Base-by-base conservation (phyloP, 73 alveolate species). In the Durusdinium trenchii region DNA sequence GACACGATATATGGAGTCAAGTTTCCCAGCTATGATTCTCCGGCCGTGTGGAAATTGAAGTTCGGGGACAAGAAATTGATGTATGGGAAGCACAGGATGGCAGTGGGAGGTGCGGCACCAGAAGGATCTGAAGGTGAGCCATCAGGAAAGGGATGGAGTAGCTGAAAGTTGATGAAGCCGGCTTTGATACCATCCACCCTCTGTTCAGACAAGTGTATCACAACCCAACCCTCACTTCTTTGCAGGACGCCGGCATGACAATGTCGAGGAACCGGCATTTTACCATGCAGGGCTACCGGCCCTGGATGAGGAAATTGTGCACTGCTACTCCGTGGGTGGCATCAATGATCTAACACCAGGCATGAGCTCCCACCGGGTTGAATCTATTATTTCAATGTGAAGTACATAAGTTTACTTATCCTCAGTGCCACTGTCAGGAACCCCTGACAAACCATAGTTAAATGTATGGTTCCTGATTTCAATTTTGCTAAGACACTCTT, bases 211-310 rank as follows among this genome's bases (percentile, higher is more conserved):
- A n/a, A n/a, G n/a, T n/a, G n/a, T n/a, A n/a, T n/a, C n/a, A n/a
- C n/a, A n/a, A n/a, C n/a, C n/a, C n/a, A n/a, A n/a, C n/a, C n/a
- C n/a, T n/a, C n/a, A n/a, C n/a, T n/a, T n/a, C n/a, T n/a, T n/a
- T n/a, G n/a, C n/a, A 81, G 91, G 91, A 6, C 91, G 91, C 71
- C 20, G 32, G 47, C 6, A 10, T 46, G 91, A 81, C 91, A 48
- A 45, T 35, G 4, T 3, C 18, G 32, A 81, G 69, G 91, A 81
- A 10, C 91, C 91, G 35, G 91, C 32, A 48, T 81, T 81, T 48
- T 81, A 28, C 69, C 91, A 81, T 48, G 6, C 35, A 45, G 69
- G 67, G 12, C 91, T 67, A 10, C 50, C 12, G 35, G 0, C 69
- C 28, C 69, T 81, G 54, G 91, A 81, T 48, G 91, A 81, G 12